Conservation (phyloP, 2,329 filamentous ascomycete species). For the Aspergillus sp. region DNA sequence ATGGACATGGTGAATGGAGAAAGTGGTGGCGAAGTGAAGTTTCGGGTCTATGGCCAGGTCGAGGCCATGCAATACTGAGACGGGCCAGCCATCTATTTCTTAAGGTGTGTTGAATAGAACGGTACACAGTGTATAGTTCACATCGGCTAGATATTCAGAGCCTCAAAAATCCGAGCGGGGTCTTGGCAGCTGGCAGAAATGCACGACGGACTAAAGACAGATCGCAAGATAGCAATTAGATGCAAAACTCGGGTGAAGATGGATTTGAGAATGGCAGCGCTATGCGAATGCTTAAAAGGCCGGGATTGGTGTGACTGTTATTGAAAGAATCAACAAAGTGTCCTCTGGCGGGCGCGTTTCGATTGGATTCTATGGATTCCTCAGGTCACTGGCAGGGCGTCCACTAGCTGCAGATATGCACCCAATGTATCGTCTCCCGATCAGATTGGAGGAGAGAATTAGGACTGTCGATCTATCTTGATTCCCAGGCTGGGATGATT, state of each 20-base stretch:
- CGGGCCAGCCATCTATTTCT: constrained; percentile 6
- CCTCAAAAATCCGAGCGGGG: background rate
- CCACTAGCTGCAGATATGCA: constrained; percentile 11
- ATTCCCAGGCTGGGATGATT: background rate
- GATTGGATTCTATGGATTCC: constrained; percentile 31
- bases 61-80: constrained; percentile 1
- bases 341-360: constrained; percentile 18
- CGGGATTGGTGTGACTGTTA: background rate
- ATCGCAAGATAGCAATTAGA: background rate
- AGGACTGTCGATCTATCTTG: background rate
- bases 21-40: background rate
- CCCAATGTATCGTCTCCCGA: background rate
- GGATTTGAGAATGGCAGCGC: background rate
- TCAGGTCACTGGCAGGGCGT: constrained; percentile 28
- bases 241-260: background rate
- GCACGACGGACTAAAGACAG: too few relatives aligned
- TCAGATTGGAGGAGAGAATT: background rate
- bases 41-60: background rate
- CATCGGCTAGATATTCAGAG: background rate
- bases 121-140: background rate
- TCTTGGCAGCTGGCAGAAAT: background rate
- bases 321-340: background rate
- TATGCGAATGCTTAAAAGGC: background rate
- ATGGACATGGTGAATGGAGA: constrained; percentile 35
- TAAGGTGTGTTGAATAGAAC: background rate